Evolutionary conservation across 352 stramenopile genomes (phyloP), one percentile per base, ranked within the genome.

Genomic region (Pythium brachiatum): DNA sequence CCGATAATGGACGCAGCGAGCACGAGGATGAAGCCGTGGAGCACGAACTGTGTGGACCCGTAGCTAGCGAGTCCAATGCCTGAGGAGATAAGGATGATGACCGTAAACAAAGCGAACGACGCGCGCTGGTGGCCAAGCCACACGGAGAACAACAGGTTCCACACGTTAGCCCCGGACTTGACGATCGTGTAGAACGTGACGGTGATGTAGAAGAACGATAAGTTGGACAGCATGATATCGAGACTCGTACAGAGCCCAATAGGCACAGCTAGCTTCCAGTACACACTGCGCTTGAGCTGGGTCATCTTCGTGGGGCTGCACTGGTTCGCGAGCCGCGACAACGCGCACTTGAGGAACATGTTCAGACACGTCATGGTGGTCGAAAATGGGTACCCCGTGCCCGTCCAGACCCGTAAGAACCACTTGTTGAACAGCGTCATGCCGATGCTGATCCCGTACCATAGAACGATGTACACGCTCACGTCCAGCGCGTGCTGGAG

Each of bases 371-470:
- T 89, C 79, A 93, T 90, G 27, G 81, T 89, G 13, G 83, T 90
- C 20, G 80, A 72, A 62, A 90, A 91, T 39, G 81, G 81, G 65
- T 88, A 91, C 18, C 84, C 84, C 20, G 78, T 74, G 60, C 77
- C 72, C 27, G 76, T 73, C 78, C 79, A 93, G 26, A 89, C 81
- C 25, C 81, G 76, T 39, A 93, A 47, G 43, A 93, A 91, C 84
- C 81, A 91, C 65, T 91, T 91, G 72, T 90, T 89, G 57, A 93
- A 90, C 18, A 91, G 76, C 71, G 84, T 93, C 81, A 93, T 90
- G 59, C 78, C 79, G 65, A 93, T 93, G 59, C 81, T 91, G 50
- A 93, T 84, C n/a, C 72, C 79, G 60, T 91, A 92, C 83, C 83
- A 92, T 21, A 88, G 73, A 50, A 92, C 75, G 29, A 92, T 72